These are phyloP conservation scores for Salix arbutifolia DNA, from an alignment of 345 rosid genomes.

Conservation along the genomic window DNA sequence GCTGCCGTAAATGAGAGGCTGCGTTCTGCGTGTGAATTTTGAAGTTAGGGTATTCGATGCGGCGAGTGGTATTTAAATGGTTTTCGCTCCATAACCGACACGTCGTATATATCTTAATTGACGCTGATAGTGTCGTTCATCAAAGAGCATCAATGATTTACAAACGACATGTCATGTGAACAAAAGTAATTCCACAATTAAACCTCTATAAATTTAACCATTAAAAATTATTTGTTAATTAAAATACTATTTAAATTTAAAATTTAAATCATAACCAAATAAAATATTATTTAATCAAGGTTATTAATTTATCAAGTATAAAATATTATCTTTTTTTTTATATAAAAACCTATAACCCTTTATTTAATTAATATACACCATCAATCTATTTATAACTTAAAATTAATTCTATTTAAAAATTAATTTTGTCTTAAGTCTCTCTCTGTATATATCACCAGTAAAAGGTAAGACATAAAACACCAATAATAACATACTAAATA, in stretches of 20 bases:
- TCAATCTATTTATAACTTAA: neutral
- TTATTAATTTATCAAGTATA: too few relatives aligned
- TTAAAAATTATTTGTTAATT: too few relatives aligned
- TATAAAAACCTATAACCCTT: neutral
- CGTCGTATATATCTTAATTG: neutral
- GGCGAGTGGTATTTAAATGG: neutral
- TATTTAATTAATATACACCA: neutral
- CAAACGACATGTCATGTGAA: neutral
- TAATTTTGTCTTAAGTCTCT: too few relatives aligned
- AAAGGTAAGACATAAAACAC: too few relatives aligned
- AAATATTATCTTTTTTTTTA: too few relatives aligned
- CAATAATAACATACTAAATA: too few relatives aligned
- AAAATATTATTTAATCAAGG: too few relatives aligned
- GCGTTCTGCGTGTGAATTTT: neutral
- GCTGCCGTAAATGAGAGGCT: neutral
- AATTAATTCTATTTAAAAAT: too few relatives aligned
- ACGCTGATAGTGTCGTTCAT: neutral
- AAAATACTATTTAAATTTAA: too few relatives aligned
- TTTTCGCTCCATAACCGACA: neutral
- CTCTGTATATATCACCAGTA: too few relatives aligned
- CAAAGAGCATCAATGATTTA: neutral
- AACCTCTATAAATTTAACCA: too few relatives aligned
- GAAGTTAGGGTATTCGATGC: neutral
- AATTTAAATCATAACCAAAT: too few relatives aligned
- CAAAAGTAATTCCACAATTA: neutral